phyloP scores from a whole-genome alignment of 179 eudicot genomes.

The Silene coronaria region DNA sequence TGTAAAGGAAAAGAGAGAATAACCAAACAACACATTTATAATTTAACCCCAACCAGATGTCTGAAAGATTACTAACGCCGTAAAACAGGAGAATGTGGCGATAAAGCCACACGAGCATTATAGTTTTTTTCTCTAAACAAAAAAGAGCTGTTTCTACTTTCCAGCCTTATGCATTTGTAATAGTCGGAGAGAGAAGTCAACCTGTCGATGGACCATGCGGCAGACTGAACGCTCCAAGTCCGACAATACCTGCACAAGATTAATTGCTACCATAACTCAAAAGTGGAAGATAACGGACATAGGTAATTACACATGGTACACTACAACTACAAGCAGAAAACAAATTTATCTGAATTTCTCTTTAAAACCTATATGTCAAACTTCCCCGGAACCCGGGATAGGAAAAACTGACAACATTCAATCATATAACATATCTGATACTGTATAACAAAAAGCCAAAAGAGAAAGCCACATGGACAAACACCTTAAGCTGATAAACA shows the following conservation, averaged over 20 bases:
- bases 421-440: neutral
- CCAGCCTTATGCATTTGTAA: neutral
- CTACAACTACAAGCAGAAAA: neutral
- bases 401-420: neutral
- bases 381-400: neutral
- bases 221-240: conserved; percentile 95
- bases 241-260: conserved; percentile 62
- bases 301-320: neutral
- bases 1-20: neutral
- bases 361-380: neutral
- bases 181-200: conserved; percentile 23
- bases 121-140: neutral
- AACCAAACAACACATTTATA: neutral
- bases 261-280: neutral
- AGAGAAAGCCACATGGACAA: neutral
- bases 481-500: neutral
- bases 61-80: neutral
- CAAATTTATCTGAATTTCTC: neutral
- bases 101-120: neutral
- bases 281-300: neutral
- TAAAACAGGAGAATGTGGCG: neutral
- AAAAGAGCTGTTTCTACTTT: neutral
- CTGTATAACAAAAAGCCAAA: neutral
- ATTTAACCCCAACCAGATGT: neutral
- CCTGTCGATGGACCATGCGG: conserved; percentile 95